Evolutionary conservation across 495 filamentous ascomycete species (phyloP).

Genomic region (Hypoxylon perforatum): DNA sequence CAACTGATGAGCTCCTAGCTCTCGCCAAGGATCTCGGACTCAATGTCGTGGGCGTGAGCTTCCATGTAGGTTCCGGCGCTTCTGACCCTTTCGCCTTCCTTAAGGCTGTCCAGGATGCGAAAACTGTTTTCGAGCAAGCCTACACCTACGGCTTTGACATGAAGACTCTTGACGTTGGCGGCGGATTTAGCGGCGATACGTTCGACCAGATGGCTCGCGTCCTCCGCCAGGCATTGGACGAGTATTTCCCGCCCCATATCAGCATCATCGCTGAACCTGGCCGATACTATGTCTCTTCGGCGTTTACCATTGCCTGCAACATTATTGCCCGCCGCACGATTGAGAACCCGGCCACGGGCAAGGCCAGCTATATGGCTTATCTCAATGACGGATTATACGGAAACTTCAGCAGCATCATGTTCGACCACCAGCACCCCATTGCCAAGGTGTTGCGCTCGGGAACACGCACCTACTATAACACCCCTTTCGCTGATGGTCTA

Average conservation of each 20-base stretch:
- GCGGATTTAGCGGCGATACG: conserved; percentile 86
- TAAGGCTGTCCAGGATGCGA: conserved; percentile 90
- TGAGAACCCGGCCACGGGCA: conserved; percentile 59
- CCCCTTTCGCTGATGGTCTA: conserved; percentile 47
- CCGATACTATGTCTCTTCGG: conserved; percentile 91
- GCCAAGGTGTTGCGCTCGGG: conserved; percentile 80
- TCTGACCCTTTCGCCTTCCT: conserved; percentile 88
- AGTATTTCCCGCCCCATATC: conserved; percentile 85
- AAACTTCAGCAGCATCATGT: conserved; percentile 99
- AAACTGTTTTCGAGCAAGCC: conserved; percentile 90
- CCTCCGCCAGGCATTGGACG: conserved; percentile 81
- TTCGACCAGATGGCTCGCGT: conserved; percentile 91
- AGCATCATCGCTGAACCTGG: conserved; percentile 96
- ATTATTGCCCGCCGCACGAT: conserved; percentile 95
- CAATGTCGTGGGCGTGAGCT: conserved; percentile 95
- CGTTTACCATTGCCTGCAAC: conserved; percentile 92
- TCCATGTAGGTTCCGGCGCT: conserved; percentile 96
- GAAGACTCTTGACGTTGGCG: conserved; percentile 92
- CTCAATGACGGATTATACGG: conserved; percentile 97
- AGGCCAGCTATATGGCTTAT: conserved; percentile 90
- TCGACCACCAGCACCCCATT: conserved; percentile 93
- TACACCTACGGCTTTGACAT: conserved; percentile 78
- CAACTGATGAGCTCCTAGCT: conserved; percentile 78
- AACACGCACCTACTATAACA: conserved; percentile 62
- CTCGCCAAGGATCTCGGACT: conserved; percentile 89